Evolutionary conservation across 2,329 filamentous ascomycete genomes (phyloP).

Genomic region (Polytolypa hystricis): DNA sequence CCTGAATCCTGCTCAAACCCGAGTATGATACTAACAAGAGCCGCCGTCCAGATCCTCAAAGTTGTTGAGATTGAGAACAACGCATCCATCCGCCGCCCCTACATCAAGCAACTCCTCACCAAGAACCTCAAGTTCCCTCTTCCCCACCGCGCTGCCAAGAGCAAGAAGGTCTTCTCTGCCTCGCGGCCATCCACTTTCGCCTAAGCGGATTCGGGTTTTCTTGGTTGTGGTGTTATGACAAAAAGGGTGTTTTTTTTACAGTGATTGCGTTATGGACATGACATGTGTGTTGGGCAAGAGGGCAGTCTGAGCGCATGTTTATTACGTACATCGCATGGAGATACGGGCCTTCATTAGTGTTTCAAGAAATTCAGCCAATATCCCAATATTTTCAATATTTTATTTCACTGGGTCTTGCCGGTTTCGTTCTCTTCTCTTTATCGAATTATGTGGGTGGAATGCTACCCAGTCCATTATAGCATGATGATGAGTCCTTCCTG

Average conservation of each 20-base stretch:
- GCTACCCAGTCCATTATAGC: too few species aligned
- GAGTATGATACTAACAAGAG: conserved; percentile 6
- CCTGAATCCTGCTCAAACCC: neutral
- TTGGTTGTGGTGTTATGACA: conserved; percentile 8
- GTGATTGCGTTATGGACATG: conserved; percentile 7
- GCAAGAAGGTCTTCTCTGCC: conserved; percentile 86
- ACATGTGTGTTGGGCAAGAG: conserved; percentile 2
- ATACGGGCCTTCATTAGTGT: neutral
- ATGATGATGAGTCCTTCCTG: too few species aligned
- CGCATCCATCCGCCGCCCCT: conserved; percentile 91
- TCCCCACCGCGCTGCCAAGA: conserved; percentile 86
- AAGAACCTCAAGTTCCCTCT: conserved; percentile 98
- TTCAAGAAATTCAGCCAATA: too few species aligned
- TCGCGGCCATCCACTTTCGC: conserved; percentile 95
- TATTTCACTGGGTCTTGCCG: too few species aligned
- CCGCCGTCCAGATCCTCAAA: conserved; percentile 77
- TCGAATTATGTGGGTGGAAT: too few species aligned
- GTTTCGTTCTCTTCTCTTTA: too few species aligned
- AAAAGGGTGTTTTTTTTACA: too few species aligned
- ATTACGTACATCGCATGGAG: conserved; percentile 1
- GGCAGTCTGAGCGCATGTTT: neutral
- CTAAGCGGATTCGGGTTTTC: conserved; percentile 46
- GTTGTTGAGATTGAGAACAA: conserved; percentile 94
- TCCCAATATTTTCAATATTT: too few species aligned
- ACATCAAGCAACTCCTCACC: conserved; percentile 96